These are phyloP conservation scores for Fusarium sp. DNA, from an alignment of 2,329 filamentous ascomycete genomes.

Conservation along the genomic window DNA sequence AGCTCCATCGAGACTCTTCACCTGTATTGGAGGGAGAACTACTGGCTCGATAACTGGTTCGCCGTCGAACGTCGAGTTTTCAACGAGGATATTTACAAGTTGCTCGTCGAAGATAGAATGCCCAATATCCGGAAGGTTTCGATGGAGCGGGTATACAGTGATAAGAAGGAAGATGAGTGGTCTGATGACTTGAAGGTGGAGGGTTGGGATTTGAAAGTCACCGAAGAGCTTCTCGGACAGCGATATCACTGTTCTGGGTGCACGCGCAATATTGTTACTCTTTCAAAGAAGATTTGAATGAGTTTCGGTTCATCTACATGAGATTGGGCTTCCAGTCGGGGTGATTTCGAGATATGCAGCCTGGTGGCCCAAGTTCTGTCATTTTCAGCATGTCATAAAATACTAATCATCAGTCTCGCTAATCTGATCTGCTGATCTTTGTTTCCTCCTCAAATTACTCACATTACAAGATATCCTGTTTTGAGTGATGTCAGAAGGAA, in stretches of 20 bases:
- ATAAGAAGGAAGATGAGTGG: background rate
- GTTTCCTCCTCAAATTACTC: background rate
- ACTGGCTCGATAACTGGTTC: rapidly evolving
- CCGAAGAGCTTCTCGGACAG: background rate
- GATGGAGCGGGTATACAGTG: background rate
- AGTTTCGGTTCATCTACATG: background rate
- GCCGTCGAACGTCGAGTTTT: background rate
- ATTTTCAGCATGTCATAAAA: conserved; percentile 18
- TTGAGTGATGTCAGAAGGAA: background rate
- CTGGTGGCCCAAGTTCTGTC: background rate
- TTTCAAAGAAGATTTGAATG: background rate
- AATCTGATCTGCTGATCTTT: conserved; percentile 12
- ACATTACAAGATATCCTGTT: background rate
- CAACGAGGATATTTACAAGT: background rate
- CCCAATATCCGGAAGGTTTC: conserved; percentile 20
- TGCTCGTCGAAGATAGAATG: background rate
- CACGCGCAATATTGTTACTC: background rate
- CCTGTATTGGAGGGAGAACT: background rate
- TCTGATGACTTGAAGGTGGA: background rate
- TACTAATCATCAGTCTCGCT: conserved; percentile 15
- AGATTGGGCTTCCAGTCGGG: background rate
- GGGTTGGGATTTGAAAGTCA: conserved; percentile 2
- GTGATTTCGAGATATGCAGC: background rate
- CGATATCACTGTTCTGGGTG: background rate
- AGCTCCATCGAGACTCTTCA: conserved; percentile 16